Evolutionary conservation across 768 basidiomycete genomes (phyloP).

Genomic region (Rhodosporidiobolus odoratus): DNA sequence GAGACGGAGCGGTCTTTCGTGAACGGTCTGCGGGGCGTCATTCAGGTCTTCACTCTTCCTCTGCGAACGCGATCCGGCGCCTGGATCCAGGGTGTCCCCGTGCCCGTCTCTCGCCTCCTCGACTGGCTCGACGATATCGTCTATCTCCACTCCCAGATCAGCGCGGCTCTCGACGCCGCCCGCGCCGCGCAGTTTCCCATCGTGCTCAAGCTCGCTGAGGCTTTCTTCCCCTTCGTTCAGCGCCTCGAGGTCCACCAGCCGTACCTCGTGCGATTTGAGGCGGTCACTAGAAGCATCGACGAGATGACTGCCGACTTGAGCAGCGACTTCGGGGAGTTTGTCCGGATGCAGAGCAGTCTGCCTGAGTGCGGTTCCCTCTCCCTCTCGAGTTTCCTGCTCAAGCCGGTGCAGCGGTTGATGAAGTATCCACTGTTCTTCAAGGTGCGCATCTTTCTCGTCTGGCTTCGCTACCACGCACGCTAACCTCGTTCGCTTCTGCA

Average conservation of each 20-base stretch:
- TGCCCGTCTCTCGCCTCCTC: constrained; percentile 63
- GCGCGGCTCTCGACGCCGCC: constrained; percentile 52
- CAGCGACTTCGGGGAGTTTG: constrained; percentile 78
- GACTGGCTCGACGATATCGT: constrained; percentile 86
- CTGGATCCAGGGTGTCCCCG: constrained; percentile 77
- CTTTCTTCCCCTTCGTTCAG: constrained; percentile 59
- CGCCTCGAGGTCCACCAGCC: constrained; percentile 78
- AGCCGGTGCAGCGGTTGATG: constrained; percentile 68
- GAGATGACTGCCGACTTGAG: constrained; percentile 52
- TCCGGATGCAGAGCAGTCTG: constrained; percentile 55
- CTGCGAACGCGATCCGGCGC: constrained; percentile 64
- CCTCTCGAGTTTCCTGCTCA: constrained; percentile 63
- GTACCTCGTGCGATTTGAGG: constrained; percentile 68
- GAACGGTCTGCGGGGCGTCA: constrained; percentile 59
- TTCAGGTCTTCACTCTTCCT: constrained; percentile 70
- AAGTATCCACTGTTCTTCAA: constrained; percentile 68
- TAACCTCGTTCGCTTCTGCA: constrained; percentile 45
- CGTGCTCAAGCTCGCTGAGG: constrained; percentile 57
- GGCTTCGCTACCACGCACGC: neutral
- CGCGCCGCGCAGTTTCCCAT: constrained; percentile 48
- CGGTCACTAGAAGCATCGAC: constrained; percentile 56
- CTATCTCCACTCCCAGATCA: constrained; percentile 65
- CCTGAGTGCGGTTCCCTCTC: constrained; percentile 60
- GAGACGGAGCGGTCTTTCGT: constrained; percentile 67
- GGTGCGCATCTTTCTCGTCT: constrained; percentile 53